Conservation (phyloP, 495 filamentous ascomycete genomes). For the Pseudoneurospora amorphoporcata region DNA sequence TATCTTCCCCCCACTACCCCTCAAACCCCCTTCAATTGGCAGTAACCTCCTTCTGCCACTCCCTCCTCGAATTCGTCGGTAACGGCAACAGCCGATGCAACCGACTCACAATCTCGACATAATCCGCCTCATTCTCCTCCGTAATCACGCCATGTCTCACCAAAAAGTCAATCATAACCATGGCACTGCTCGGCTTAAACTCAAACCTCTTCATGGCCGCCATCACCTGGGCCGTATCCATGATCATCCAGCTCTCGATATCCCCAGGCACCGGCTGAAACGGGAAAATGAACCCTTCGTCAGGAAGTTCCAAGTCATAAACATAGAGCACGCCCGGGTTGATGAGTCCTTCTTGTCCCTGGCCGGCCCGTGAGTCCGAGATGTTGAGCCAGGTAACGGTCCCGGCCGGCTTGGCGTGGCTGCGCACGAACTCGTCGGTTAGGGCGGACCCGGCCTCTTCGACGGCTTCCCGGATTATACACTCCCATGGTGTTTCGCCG, state of each 20-base stretch:
- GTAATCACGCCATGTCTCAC: conserved; percentile 44
- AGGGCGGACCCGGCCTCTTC: conserved; percentile 42
- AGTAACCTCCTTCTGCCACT: neutral
- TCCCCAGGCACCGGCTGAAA: conserved; percentile 42
- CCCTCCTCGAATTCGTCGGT: conserved; percentile 1
- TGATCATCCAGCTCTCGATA: conserved; percentile 39
- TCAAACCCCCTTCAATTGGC: neutral
- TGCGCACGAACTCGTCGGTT: conserved; percentile 18
- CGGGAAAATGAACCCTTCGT: conserved; percentile 15
- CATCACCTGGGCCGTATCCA: conserved; percentile 37
- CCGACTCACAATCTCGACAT: conserved; percentile 36
- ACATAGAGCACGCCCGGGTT: conserved; percentile 37
- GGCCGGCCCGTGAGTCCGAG: conserved; percentile 24
- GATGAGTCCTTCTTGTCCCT: conserved; percentile 43
- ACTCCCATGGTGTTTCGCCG: conserved; percentile 33
- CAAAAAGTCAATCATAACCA: conserved; percentile 44
- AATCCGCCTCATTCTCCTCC: conserved; percentile 38
- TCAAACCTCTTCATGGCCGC: conserved; percentile 29
- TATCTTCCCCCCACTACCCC: neutral
- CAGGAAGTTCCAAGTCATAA: conserved; percentile 38
- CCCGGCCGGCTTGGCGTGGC: conserved; percentile 23
- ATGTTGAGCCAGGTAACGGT: conserved; percentile 32
- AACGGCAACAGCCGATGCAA: conserved; percentile 38
- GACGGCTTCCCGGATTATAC: conserved; percentile 41
- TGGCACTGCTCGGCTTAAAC: conserved; percentile 45